phyloP scores from a whole-genome alignment of 108 stramenopile species.

The Cyclotella kingstonii region DNA sequence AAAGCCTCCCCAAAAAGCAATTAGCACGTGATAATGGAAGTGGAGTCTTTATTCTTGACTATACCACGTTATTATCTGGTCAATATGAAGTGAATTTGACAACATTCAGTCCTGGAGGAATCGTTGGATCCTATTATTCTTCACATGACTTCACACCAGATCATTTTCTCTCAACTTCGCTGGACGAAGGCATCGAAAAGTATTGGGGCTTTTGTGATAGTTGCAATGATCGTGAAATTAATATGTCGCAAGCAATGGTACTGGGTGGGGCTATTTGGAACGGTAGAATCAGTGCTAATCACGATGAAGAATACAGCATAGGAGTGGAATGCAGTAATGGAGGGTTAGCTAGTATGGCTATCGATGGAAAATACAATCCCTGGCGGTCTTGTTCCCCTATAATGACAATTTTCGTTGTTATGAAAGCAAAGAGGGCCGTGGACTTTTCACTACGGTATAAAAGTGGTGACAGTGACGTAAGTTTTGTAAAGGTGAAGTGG shows the following conservation, averaged over 20 bases:
- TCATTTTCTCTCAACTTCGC: constrained; percentile 3
- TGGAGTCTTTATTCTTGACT: constrained; percentile 17
- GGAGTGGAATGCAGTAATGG: constrained; percentile 12
- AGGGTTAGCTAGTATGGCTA: constrained; percentile 8
- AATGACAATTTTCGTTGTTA: neutral
- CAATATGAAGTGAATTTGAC: constrained; percentile 8
- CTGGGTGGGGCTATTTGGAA: constrained; percentile 12
- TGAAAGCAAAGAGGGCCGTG: constrained; percentile 13
- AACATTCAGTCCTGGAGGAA: constrained; percentile 12
- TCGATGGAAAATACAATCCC: constrained; percentile 8
- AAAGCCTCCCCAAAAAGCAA: neutral
- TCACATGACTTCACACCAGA: constrained; percentile 19
- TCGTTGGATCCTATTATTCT: constrained; percentile 9
- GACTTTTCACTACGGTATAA: constrained; percentile 21
- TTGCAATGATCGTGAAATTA: neutral
- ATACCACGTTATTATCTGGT: constrained; percentile 1
- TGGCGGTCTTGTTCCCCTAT: constrained; percentile 23
- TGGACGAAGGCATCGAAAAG: constrained; percentile 8
- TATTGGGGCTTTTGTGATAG: neutral
- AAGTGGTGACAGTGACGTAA: constrained; percentile 1
- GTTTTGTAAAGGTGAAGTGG: constrained; percentile 16
- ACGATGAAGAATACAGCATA: constrained; percentile 17
- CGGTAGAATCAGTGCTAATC: constrained; percentile 10
- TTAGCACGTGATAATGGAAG: constrained; percentile 4
- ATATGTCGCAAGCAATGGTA: neutral